These are phyloP conservation scores for Tulasnella sp. DNA, from an alignment of 768 basidiomycete species.

Conservation along the genomic window DNA sequence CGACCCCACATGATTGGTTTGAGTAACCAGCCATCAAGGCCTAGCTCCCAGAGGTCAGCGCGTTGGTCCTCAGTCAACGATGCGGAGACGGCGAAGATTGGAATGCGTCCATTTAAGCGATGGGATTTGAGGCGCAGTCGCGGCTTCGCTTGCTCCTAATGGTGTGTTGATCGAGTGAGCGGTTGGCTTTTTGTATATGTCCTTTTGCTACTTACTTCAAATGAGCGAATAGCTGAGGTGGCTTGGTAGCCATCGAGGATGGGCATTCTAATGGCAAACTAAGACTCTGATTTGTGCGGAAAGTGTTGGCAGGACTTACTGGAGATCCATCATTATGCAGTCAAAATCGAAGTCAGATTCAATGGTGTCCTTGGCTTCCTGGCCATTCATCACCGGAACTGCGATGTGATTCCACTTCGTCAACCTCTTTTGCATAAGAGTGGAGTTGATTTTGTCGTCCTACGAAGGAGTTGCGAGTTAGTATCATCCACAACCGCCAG, in stretches of 20 bases:
- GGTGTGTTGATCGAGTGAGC: slow-evolving; percentile 8
- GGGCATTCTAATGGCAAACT: slow-evolving; percentile 54
- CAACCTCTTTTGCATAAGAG: slow-evolving; percentile 57
- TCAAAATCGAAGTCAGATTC: slow-evolving; percentile 51
- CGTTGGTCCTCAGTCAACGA: slow-evolving; percentile 51
- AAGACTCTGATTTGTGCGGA: background rate
- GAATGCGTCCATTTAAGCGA: slow-evolving; percentile 50
- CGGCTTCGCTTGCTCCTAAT: background rate
- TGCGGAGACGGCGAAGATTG: slow-evolving; percentile 74
- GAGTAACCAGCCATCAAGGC: slow-evolving; percentile 74
- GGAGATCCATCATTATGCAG: slow-evolving; percentile 72
- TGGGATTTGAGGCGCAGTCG: slow-evolving; percentile 27
- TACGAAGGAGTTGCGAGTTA: slow-evolving; percentile 19
- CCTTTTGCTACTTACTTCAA: slow-evolving; percentile 33
- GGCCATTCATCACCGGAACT: slow-evolving; percentile 58
- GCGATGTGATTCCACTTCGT: slow-evolving; percentile 54
- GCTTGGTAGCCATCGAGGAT: slow-evolving; percentile 66
- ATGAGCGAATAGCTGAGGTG: slow-evolving; percentile 49
- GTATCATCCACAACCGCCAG: too few relatives aligned
- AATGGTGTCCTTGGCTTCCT: slow-evolving; percentile 55
- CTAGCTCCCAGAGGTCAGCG: slow-evolving; percentile 37
- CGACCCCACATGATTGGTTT: slow-evolving; percentile 75
- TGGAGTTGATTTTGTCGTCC: slow-evolving; percentile 67
- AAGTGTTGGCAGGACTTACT: slow-evolving; percentile 33
- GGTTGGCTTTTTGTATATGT: background rate